Evolutionary conservation across 495 filamentous ascomycete species (phyloP).

Genomic region (Xylaria cubensis): DNA sequence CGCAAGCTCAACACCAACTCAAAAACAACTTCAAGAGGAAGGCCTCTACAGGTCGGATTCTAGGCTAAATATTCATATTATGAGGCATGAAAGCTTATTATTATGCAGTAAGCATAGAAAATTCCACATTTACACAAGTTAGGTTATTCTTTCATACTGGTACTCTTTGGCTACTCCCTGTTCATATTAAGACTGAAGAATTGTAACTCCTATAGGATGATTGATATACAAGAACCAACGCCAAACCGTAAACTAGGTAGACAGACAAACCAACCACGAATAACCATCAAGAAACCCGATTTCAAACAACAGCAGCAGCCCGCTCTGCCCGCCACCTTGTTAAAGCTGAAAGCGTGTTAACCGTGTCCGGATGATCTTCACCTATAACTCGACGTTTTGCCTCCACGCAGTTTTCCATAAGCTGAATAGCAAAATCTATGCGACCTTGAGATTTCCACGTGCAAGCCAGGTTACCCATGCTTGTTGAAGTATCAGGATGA

Average conservation of each 20-base stretch:
- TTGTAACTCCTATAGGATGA: background rate
- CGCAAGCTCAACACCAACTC: background rate
- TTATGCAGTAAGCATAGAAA: background rate
- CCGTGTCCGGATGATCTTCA: background rate
- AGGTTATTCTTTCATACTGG: background rate
- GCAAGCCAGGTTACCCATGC: conserved; percentile 43
- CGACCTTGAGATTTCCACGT: conserved; percentile 41
- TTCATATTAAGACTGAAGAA: background rate
- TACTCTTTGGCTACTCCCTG: background rate
- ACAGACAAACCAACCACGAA: background rate
- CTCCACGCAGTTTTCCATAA: conserved; percentile 32
- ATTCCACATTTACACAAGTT: background rate
- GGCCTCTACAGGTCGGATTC: background rate
- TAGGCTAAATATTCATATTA: background rate
- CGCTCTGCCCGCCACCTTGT: background rate
- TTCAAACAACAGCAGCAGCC: background rate
- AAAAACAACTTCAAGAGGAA: background rate
- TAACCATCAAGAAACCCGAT: background rate
- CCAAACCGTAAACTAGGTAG: background rate
- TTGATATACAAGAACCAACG: background rate
- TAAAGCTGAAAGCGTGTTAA: background rate
- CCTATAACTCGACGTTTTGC: background rate
- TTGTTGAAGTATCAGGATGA: conserved; percentile 46
- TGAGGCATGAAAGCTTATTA: background rate
- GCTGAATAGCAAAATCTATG: conserved; percentile 39